Evolutionary conservation across 2,329 filamentous ascomycete species (phyloP).

Genomic region (Colletotrichum horii): DNA sequence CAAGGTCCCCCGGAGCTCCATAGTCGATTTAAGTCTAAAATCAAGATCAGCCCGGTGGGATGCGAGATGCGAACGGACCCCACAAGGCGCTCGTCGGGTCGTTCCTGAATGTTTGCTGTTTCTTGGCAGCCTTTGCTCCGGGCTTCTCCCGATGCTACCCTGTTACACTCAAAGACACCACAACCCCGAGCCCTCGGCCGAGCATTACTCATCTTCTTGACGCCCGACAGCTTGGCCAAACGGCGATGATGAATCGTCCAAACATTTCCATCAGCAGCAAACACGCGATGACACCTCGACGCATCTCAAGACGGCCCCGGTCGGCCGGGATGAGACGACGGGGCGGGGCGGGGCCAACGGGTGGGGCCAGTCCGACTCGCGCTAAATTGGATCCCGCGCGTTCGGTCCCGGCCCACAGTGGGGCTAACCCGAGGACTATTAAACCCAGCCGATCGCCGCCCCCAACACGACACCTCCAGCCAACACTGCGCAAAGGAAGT

Average conservation of each 20-base stretch:
- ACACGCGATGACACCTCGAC: not conserved
- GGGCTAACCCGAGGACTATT: conserved; percentile 3
- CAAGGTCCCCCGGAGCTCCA: not conserved
- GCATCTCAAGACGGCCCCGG: not conserved
- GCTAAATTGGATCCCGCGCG: not conserved
- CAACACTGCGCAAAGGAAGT: not conserved
- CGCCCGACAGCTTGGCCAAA: too few relatives aligned
- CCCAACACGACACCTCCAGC: not conserved
- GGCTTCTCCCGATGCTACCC: not conserved
- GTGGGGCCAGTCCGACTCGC: not conserved
- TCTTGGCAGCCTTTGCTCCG: not conserved
- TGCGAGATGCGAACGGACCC: not conserved
- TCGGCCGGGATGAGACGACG: not conserved
- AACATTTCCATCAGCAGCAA: not conserved
- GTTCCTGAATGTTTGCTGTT: not conserved
- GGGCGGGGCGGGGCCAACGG: too few relatives aligned
- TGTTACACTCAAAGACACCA: not conserved
- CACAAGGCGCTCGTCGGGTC: not conserved
- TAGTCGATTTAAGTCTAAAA: not conserved
- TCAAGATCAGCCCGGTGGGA: not conserved
- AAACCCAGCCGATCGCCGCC: not conserved
- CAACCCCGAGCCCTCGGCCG: not conserved
- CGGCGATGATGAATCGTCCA: not conserved
- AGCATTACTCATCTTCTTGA: not conserved
- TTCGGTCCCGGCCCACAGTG: not conserved